Evolutionary conservation across 768 basidiomycete genomes (phyloP).

Genomic region (Termitomyces sp.): DNA sequence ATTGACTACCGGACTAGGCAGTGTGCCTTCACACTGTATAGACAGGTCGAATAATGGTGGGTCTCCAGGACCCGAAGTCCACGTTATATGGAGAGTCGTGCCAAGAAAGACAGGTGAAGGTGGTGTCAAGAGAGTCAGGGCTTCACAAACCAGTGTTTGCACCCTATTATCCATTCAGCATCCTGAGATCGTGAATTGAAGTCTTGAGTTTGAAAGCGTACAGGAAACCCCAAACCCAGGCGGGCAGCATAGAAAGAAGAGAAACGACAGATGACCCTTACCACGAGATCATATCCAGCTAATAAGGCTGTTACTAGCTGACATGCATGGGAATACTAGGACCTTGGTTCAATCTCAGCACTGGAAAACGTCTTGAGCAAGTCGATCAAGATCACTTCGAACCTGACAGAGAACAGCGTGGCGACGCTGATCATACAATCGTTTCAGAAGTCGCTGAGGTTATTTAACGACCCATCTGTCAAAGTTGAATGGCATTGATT

Average conservation of each 20-base stretch:
- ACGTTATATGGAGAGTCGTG: neutral
- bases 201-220: neutral
- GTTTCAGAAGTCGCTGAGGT: neutral
- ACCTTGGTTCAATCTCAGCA: neutral
- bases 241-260: neutral
- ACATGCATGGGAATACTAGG: neutral
- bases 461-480: neutral
- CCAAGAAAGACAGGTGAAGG: conserved; percentile 6
- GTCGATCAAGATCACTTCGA: neutral
- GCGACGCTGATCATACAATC: neutral
- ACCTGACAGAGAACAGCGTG: neutral
- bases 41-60: neutral
- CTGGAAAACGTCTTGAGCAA: neutral
- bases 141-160: neutral
- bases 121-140: conserved; percentile 1
- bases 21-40: neutral
- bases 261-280: neutral
- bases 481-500: neutral
- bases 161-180: neutral
- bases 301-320: neutral
- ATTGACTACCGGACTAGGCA: neutral
- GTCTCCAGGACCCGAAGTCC: neutral
- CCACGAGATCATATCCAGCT: neutral
- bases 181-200: neutral
- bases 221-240: neutral